Base-by-base conservation (phyloP, 2,329 filamentous ascomycete species). In the Fusarium clavum region DNA sequence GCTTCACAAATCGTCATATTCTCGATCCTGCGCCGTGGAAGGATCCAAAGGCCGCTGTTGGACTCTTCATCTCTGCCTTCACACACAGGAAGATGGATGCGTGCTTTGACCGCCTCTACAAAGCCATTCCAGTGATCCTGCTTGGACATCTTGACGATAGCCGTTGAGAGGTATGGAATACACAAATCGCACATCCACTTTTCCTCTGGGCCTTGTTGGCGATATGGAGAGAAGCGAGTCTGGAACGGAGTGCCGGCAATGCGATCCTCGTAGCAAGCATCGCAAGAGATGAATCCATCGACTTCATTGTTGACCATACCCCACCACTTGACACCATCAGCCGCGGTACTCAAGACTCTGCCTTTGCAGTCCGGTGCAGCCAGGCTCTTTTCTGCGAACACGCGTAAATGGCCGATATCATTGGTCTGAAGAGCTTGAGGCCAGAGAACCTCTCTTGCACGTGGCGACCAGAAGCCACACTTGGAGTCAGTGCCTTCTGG, bases 231-330 rank as follows among this genome's bases (percentile, higher is more conserved):
- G n/a, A 83, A 82, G 2, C 61, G 70, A 6, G 64, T 18, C 11
- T 78, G 78, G 18, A 81, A 79, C 0, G 71, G 13, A 0, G 73
- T 77, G 0, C 73, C 76, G 2, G 60, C 69, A 5, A 82, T 62
- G 1, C 62, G 52, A 43, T 83, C 79, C 14, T 80, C 75, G 60
- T 78, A 79, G 52, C 81, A 83, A 6, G 81, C 77, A 30, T 82
- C 76, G 30, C 81, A 83, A 0, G 79, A 69, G 4, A 82, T 70
- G 27, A 83, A 77, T 1, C 77, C 76, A 1, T 73, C 61, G 1
- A 81, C 72, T 6, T 77, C 77, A 3, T 74, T 61, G 7, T 77
- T 61, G 4, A 40, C 66, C 62, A 79, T 71, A 0, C 72, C 62
- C 53, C 73, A 80, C 79, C 80, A 83, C 24, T 74, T 79, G 18